Conservation (phyloP, 106 monocot species). For the Phalaenopsis equestris region DNA sequence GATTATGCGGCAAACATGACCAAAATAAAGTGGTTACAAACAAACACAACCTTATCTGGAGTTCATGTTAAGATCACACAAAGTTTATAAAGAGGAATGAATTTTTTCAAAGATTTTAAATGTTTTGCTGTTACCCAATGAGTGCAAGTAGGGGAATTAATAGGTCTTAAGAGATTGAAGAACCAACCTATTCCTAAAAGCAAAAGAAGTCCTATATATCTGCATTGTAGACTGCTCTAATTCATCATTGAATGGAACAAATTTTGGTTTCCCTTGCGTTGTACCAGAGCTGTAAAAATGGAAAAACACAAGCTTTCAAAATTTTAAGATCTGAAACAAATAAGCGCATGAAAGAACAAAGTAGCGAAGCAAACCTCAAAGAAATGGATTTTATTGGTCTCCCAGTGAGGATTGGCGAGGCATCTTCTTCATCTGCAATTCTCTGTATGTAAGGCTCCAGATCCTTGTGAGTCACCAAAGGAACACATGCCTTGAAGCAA, state of each 20-base stretch:
- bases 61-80: too few relatives aligned
- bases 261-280: slow-evolving; percentile 70
- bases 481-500: slow-evolving; percentile 63
- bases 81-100: not conserved
- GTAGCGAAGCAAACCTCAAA: slow-evolving; percentile 34
- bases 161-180: not conserved
- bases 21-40: not conserved
- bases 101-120: not conserved
- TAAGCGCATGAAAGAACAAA: not conserved
- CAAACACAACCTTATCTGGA: too few relatives aligned
- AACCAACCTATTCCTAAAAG: slow-evolving; percentile 70
- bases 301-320: not conserved
- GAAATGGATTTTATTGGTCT: slow-evolving; percentile 58
- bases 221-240: slow-evolving; percentile 64
- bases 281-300: slow-evolving; percentile 58
- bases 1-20: not conserved
- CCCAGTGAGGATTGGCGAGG: slow-evolving; percentile 52
- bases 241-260: slow-evolving; percentile 63
- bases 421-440: slow-evolving; percentile 62
- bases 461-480: slow-evolving; percentile 61
- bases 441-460: slow-evolving; percentile 59
- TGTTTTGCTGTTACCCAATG: not conserved
- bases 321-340: not conserved
- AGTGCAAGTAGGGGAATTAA: not conserved
- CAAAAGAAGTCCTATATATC: slow-evolving; percentile 56